Evolutionary conservation across 768 basidiomycete species (phyloP).

Genomic region (Amylocystis lapponica): DNA sequence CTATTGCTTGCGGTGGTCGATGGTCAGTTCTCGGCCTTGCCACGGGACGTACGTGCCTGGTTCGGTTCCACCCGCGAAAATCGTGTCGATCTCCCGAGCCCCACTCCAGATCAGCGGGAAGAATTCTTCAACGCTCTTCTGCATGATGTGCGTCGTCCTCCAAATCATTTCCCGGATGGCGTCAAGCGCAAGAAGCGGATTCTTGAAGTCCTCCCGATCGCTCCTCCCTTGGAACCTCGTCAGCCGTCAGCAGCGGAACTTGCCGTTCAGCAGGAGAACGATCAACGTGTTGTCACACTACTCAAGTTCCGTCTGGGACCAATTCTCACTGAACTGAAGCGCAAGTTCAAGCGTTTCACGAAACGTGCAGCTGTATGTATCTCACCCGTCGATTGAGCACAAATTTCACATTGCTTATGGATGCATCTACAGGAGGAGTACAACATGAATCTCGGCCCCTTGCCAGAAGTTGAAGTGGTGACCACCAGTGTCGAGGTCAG

Average conservation of each 20-base stretch:
- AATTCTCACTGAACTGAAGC: constrained; percentile 82
- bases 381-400: not conserved
- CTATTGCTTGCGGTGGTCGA: constrained; percentile 88
- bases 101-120: constrained; percentile 50
- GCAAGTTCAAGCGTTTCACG: constrained; percentile 88
- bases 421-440: constrained; percentile 70
- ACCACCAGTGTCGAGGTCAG: constrained; percentile 34
- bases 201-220: constrained; percentile 80
- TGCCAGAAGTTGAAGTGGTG: constrained; percentile 29
- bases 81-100: constrained; percentile 56
- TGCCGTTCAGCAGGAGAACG: constrained; percentile 75
- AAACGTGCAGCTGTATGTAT: constrained; percentile 67
- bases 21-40: constrained; percentile 61
- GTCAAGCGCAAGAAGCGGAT: constrained; percentile 77
- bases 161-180: constrained; percentile 87
- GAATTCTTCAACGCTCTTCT: constrained; percentile 76
- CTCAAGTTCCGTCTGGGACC: constrained; percentile 90
- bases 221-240: constrained; percentile 85
- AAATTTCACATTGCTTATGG: not conserved
- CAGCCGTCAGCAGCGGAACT: constrained; percentile 79
- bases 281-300: constrained; percentile 70
- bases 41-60: constrained; percentile 83
- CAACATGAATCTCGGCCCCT: constrained; percentile 25
- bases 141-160: constrained; percentile 64
- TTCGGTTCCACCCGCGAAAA: constrained; percentile 78